Evolutionary conservation across 129 eudicot genomes (phyloP).

Genomic region (Flaveria brownii): DNA sequence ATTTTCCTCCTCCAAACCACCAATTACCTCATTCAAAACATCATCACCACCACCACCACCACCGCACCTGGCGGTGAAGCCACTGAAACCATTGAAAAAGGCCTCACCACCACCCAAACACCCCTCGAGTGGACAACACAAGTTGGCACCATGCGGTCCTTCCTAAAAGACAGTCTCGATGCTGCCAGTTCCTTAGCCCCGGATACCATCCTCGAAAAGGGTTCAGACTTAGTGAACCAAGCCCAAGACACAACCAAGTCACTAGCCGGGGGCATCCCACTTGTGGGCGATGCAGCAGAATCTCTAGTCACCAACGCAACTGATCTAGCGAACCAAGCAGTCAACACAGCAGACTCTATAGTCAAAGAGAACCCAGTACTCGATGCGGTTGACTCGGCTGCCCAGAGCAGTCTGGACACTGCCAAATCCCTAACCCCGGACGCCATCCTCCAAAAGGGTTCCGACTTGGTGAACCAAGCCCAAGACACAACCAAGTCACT

Average conservation of each 20-base stretch:
- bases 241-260: constrained; percentile 25
- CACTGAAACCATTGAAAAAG: neutral
- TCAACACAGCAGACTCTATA: constrained; percentile 6
- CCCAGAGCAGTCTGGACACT: constrained; percentile 17
- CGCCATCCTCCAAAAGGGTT: constrained; percentile 17
- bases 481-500: constrained; percentile 22
- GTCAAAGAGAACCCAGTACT: constrained; percentile 22
- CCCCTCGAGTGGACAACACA: neutral
- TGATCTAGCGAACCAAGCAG: neutral
- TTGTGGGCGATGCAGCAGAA: constrained; percentile 22
- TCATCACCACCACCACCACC: constrained; percentile 8
- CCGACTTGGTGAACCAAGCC: constrained; percentile 14
- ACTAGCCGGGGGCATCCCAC: constrained; percentile 24
- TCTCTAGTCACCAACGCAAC: constrained; percentile 18
- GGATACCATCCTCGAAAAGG: constrained; percentile 20
- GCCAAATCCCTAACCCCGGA: constrained; percentile 5
- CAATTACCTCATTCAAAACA: constrained; percentile 10
- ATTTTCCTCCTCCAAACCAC: constrained; percentile 20
- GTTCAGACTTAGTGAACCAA: constrained; percentile 14
- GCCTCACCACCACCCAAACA: neutral
- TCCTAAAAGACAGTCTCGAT: neutral
- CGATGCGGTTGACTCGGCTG: constrained; percentile 33
- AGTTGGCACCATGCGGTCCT: neutral
- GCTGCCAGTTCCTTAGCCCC: constrained; percentile 16
- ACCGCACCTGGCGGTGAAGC: neutral